Conservation (phyloP, 2,329 filamentous ascomycete genomes). For the Apiospora koreana region DNA sequence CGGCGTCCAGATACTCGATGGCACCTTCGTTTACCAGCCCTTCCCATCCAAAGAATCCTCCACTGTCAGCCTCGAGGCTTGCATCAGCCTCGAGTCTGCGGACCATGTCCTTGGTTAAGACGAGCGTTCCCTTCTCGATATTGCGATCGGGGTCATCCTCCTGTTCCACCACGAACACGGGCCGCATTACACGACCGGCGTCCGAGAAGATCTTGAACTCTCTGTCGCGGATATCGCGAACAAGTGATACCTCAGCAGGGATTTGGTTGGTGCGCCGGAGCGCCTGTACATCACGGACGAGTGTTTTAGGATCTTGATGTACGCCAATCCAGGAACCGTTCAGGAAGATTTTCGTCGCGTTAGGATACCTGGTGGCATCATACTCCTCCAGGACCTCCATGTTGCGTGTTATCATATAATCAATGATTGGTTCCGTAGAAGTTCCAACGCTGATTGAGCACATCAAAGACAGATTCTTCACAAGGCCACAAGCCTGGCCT, state of each 20-base stretch:
- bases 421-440: conserved; percentile 83
- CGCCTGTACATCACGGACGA: conserved; percentile 77
- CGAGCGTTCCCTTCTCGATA: conserved; percentile 66
- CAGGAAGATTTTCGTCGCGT: conserved; percentile 96
- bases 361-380: conserved; percentile 78
- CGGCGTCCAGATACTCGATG: conserved; percentile 94
- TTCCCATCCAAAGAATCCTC: conserved; percentile 79
- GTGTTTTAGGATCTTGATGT: conserved; percentile 81
- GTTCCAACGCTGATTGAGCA: conserved; percentile 97
- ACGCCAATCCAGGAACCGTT: conserved; percentile 99
- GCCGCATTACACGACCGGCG: conserved; percentile 90
- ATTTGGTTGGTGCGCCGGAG: conserved; percentile 81
- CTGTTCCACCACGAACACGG: conserved; percentile 91
- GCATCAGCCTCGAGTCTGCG: conserved; percentile 73
- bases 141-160: conserved; percentile 70
- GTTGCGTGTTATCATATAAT: conserved; percentile 93
- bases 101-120: conserved; percentile 82
- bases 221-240: conserved; percentile 93
- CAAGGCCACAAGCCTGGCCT: conserved; percentile 95
- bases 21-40: conserved; percentile 81
- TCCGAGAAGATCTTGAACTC: conserved; percentile 99
- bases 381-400: conserved; percentile 99
- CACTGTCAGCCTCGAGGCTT: conserved; percentile 60
- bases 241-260: conserved; percentile 89
- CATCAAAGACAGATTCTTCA: conserved; percentile 98